Conservation (phyloP, 371 early-diverging fungal genomes). For the Apophysomyces elegans region DNA sequence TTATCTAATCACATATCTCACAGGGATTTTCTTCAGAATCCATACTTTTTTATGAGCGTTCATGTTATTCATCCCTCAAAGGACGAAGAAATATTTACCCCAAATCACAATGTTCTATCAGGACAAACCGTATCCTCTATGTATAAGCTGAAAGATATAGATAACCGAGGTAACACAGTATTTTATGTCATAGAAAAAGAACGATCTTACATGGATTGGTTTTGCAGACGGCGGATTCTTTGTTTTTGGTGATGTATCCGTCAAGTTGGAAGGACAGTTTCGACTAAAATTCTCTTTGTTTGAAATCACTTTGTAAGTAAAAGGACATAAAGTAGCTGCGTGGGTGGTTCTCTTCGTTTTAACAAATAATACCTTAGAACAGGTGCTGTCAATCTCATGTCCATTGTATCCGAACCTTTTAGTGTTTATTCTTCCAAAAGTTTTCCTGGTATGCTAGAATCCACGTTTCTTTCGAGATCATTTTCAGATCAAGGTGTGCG, state of each 20-base stretch:
- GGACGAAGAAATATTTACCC: slow-evolving; percentile 37
- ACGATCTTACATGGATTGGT: background rate
- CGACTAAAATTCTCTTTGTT: slow-evolving; percentile 88
- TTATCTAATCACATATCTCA: slow-evolving; percentile 2
- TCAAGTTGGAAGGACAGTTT: slow-evolving; percentile 87
- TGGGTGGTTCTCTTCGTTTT: background rate
- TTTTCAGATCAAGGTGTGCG: slow-evolving; percentile 59
- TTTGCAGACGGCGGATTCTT: slow-evolving; percentile 86
- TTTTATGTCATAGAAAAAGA: background rate
- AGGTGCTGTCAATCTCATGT: slow-evolving; percentile 33
- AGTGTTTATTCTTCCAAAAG: slow-evolving; percentile 87
- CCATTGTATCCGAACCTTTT: slow-evolving; percentile 61
- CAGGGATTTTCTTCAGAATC: slow-evolving; percentile 66
- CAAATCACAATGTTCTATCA: slow-evolving; percentile 41
- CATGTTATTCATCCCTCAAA: slow-evolving; percentile 44
- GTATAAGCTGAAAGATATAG: slow-evolving; percentile 50
- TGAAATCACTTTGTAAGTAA: slow-evolving; percentile 72
- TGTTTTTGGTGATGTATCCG: slow-evolving; percentile 93
- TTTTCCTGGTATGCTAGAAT: slow-evolving; percentile 88
- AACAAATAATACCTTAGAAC: slow-evolving; percentile 7
- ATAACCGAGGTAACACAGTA: slow-evolving; percentile 37
- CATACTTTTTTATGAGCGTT: slow-evolving; percentile 50
- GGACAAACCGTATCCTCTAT: slow-evolving; percentile 53
- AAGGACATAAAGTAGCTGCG: background rate
- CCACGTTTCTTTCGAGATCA: slow-evolving; percentile 53